phyloP scores from a whole-genome alignment of 345 rosid genomes.

The Sisymbrium irio region DNA sequence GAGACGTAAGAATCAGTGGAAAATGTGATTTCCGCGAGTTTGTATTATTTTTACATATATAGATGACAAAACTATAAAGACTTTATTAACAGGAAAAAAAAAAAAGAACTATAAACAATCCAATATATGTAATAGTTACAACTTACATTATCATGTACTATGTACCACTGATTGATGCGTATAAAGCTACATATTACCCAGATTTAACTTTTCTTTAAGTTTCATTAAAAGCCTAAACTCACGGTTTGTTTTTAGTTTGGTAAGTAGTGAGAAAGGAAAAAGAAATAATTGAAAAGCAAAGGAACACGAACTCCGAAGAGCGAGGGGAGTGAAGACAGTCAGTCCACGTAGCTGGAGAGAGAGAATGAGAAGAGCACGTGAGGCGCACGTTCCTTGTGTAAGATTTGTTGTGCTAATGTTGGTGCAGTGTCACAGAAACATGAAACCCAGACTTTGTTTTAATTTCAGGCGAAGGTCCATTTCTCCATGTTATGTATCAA shows the following conservation, averaged over 20 bases:
- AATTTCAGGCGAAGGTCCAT: constrained; percentile 38
- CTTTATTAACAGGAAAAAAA: no score
- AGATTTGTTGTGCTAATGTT: constrained; percentile 34
- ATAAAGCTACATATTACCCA: no score
- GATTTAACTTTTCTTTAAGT: not conserved
- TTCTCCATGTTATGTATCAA: constrained; percentile 25
- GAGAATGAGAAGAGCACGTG: constrained; percentile 28
- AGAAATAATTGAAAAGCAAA: not conserved
- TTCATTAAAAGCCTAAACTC: constrained; percentile 22
- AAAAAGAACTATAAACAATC: no score
- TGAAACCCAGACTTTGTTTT: constrained; percentile 31
- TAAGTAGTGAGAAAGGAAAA: constrained; percentile 3
- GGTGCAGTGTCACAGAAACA: constrained; percentile 36
- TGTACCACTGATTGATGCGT: no score
- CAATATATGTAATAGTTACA: no score
- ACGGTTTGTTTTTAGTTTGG: constrained; percentile 16
- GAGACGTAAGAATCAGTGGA: not conserved
- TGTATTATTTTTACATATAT: no score
- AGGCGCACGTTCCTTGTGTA: constrained; percentile 33
- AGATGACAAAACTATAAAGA: no score
- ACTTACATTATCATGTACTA: no score
- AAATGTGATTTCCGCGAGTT: not conserved
- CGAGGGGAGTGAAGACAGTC: constrained; percentile 15
- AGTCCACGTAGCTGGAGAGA: constrained; percentile 16
- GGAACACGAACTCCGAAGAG: constrained; percentile 23